Evolutionary conservation across 2,329 filamentous ascomycete species (phyloP), one percentile per base, ranked within the genome.

Genomic region (Davidsoniella australis): DNA sequence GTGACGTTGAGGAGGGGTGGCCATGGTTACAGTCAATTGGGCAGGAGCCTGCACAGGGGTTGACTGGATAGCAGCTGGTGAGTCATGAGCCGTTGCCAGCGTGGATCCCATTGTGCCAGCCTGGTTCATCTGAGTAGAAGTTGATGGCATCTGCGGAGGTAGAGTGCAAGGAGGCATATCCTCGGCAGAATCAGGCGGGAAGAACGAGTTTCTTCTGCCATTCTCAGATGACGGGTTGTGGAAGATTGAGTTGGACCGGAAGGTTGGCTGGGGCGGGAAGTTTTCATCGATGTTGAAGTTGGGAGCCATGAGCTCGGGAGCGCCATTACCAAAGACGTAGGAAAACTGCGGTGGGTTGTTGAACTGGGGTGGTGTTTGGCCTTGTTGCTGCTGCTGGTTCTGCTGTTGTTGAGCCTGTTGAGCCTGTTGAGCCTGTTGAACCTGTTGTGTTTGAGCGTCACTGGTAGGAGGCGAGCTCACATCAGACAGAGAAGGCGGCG

Each of bases 201-300:
- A 80, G 56, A 79, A 77, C 14, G 76, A 80, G 54, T 78, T 76
- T 6, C 76, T 67, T 18, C 76, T 69, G 6, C 76, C 75, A 53
- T 76, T 73, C 4, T 66, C 70, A 16, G 68, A 69, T 1, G 71
- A 68, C 5, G 76, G 76, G 51, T 73, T 75, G 55, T 71, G 66
- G 60, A 81, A 81, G 53, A 81, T 81, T 1, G 78, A 80, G 58
- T 78, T 78, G 8, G 77, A 80, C 48, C 78, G 70, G 61, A 81
- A 81, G 3, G 68, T 71, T 1, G 68, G 76, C 41, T 70, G 75
- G 39, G 51, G 47, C 5, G 39, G 51, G 43, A 53, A 53, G n/a
- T 26, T 49, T 36, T 49, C 47, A 17, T 49, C 41, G 16, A 53
- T 43, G 5, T 40, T 45, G 18, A 49, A 41, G 10, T 41, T 29